These are phyloP conservation scores for Casaregolazyma suthepensis DNA, from an alignment of 1,139 yeast genomes.

Conservation along the genomic window DNA sequence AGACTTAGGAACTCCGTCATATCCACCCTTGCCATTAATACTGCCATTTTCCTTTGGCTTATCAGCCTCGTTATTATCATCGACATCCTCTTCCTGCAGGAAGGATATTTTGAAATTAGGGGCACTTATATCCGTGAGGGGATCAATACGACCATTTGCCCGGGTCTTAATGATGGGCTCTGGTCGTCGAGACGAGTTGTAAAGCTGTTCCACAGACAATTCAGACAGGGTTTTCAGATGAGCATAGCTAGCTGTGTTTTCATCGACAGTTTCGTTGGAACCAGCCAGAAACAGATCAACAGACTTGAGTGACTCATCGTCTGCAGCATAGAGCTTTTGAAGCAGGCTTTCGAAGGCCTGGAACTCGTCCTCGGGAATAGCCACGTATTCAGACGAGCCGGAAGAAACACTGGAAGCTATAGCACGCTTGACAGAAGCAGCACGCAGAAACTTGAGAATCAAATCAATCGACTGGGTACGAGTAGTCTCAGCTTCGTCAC, in stretches of 20 bases:
- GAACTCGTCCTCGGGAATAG: constrained; percentile 20
- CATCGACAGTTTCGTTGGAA: constrained; percentile 23
- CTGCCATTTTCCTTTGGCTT: not conserved
- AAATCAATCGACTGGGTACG: constrained; percentile 22
- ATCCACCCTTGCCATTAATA: not conserved
- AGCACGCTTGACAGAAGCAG: constrained; percentile 32
- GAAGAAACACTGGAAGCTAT: constrained; percentile 18
- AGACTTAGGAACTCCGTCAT: not conserved
- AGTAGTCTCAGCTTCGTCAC: constrained; percentile 11
- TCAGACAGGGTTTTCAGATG: constrained; percentile 22
- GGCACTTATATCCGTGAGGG: constrained; percentile 5
- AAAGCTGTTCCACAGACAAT: constrained; percentile 21
- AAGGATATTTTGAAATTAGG: constrained; percentile 20
- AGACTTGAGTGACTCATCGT: constrained; percentile 30
- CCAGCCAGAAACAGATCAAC: constrained; percentile 29
- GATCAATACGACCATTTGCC: constrained; percentile 9
- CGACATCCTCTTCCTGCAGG: constrained; percentile 20
- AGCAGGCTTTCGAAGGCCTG: constrained; percentile 32
- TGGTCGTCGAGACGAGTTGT: constrained; percentile 10
- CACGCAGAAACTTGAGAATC: constrained; percentile 30
- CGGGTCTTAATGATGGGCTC: constrained; percentile 12
- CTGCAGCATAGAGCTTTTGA: constrained; percentile 31
- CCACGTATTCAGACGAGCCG: constrained; percentile 1
- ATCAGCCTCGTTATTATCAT: constrained; percentile 1
- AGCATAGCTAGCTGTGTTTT: constrained; percentile 22